These are phyloP conservation scores for Penicillium waksmanii DNA, from an alignment of 495 filamentous ascomycete genomes.

Conservation along the genomic window DNA sequence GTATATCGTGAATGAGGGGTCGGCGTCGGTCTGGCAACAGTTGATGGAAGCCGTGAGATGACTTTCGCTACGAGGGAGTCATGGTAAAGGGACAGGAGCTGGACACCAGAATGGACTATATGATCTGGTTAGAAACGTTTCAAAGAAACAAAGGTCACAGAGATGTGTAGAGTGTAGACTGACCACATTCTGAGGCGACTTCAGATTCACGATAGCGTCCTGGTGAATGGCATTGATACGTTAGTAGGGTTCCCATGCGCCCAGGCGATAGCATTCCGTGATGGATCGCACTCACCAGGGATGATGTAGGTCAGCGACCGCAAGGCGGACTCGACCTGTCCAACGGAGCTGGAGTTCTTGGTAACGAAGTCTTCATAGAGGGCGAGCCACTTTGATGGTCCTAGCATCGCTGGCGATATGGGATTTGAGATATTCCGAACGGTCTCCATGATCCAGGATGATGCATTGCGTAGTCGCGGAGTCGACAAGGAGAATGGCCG, in stretches of 20 bases:
- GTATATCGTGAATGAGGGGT: conserved; percentile 88
- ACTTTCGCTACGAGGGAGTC: conserved; percentile 82
- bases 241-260: background rate
- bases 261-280: background rate
- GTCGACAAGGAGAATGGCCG: conserved; percentile 8
- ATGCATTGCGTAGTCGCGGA: conserved; percentile 5
- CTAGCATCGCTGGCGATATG: conserved; percentile 42
- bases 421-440: conserved; percentile 33
- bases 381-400: conserved; percentile 74
- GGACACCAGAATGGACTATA: conserved; percentile 78
- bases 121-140: conserved; percentile 9
- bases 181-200: conserved; percentile 85
- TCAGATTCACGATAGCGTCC: conserved; percentile 93
- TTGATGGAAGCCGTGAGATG: conserved; percentile 49
- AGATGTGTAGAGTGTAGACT: conserved; percentile 19
- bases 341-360: conserved; percentile 88
- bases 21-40: conserved; percentile 53
- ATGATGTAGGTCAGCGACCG: conserved; percentile 94
- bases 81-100: conserved; percentile 92
- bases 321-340: conserved; percentile 89
- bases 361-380: conserved; percentile 92
- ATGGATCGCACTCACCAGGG: conserved; percentile 60
- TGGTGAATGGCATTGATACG: conserved; percentile 26
- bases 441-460: conserved; percentile 38
- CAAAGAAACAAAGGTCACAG: no score